Conservation (phyloP, 2,329 filamentous ascomycete species). For the Colletotrichum falcatum region DNA sequence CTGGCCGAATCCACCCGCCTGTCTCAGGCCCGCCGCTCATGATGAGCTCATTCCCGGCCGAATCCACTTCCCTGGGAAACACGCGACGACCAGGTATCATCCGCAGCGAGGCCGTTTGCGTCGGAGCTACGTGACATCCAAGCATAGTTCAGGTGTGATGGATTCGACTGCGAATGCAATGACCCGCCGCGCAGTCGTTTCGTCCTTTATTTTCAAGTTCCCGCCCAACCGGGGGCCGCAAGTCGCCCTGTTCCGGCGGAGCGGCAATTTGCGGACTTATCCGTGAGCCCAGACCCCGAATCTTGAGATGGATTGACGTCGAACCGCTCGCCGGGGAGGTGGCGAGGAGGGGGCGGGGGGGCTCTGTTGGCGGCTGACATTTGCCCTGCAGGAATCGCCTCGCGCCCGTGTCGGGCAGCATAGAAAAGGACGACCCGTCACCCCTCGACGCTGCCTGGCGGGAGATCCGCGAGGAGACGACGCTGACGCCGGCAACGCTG, state of each 20-base stretch:
- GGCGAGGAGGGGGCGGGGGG: too few species aligned
- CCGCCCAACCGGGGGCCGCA: conserved; percentile 53
- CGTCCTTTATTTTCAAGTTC: conserved; percentile 64
- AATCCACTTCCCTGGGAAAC: neutral
- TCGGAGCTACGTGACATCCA: neutral
- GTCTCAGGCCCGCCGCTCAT: neutral
- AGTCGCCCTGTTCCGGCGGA: conserved; percentile 73
- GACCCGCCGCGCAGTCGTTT: conserved; percentile 56
- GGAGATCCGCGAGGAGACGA: conserved; percentile 73
- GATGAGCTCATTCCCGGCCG: conserved; percentile 19
- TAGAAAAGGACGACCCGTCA: conserved; percentile 64
- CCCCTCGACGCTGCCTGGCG: conserved; percentile 70
- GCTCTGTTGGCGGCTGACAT: neutral
- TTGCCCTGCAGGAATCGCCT: conserved; percentile 62
- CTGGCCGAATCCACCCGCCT: neutral
- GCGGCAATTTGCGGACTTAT: conserved; percentile 70
- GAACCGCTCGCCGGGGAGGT: neutral
- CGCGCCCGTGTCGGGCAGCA: conserved; percentile 71
- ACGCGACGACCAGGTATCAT: conserved; percentile 6
- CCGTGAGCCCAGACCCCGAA: conserved; percentile 54
- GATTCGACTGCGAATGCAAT: conserved; percentile 14
- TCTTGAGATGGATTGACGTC: neutral
- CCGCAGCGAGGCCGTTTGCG: neutral
- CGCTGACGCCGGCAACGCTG: conserved; percentile 59
- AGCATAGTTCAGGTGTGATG: neutral